Percentiles rank a stretch among this genome's conserved stretches.
Conservation (phyloP, 2,329 filamentous ascomycete genomes). For the Mollisiaceae sp. region DNA sequence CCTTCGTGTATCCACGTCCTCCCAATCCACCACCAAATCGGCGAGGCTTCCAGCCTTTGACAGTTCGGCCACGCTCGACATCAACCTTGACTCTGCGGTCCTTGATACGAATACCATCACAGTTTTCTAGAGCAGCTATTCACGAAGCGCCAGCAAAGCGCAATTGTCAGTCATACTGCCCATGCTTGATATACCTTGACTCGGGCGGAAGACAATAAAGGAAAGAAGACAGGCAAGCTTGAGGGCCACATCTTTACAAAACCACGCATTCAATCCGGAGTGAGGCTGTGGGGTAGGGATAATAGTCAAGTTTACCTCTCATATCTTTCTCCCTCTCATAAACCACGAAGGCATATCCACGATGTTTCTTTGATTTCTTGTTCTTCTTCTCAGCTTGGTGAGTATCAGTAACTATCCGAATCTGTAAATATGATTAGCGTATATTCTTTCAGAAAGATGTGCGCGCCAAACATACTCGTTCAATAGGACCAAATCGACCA, state of each 20-base stretch:
- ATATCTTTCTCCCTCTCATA: conserved; percentile 98
- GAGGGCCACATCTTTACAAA: conserved; percentile 51
- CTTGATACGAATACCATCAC: conserved; percentile 90
- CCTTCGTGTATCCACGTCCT: conserved; percentile 90
- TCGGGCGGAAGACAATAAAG: conserved; percentile 35
- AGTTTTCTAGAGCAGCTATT: conserved; percentile 86
- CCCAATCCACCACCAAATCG: conserved; percentile 91
- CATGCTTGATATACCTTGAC: conserved; percentile 53
- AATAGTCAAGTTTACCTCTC: conserved; percentile 80
- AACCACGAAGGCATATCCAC: conserved; percentile 95
- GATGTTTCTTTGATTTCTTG: conserved; percentile 81
- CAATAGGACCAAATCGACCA: conserved; percentile 89
- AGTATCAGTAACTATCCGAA: conserved; percentile 83
- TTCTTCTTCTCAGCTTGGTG: conserved; percentile 71
- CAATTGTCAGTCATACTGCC: conserved; percentile 73
- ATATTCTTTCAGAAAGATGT: neutral
- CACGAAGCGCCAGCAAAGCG: conserved; percentile 61
- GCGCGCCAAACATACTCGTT: conserved; percentile 66
- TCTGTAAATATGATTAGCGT: conserved; percentile 55
- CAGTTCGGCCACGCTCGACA: conserved; percentile 93
- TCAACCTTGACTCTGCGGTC: conserved; percentile 92
- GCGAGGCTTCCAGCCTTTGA: conserved; percentile 90
- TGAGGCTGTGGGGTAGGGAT: conserved; percentile 44
- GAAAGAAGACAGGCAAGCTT: conserved; percentile 46
- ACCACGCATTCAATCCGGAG: conserved; percentile 37